Conservation (phyloP, 768 basidiomycete species). For the Crucibulum laeve region DNA sequence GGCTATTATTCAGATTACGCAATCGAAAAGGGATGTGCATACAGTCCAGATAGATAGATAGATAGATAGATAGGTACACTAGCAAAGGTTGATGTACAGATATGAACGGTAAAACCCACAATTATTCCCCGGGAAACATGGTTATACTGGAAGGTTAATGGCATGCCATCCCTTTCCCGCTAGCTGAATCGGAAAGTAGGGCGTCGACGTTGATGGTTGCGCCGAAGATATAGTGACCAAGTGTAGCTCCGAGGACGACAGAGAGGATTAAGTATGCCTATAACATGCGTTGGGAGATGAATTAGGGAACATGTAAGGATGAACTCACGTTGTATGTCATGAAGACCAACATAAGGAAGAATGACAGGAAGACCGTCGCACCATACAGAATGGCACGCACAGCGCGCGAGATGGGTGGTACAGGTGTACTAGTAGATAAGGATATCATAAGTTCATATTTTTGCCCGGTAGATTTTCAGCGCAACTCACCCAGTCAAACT, state of each 20-base stretch:
- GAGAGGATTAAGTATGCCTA: conserved; percentile 86
- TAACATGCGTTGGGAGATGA: conserved; percentile 2
- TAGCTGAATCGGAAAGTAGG: conserved; percentile 35
- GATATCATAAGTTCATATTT: not conserved
- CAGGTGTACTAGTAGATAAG: conserved; percentile 33
- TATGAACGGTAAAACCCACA: not conserved
- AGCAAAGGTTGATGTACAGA: not conserved
- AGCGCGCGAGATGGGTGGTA: conserved; percentile 47
- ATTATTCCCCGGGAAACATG: not conserved
- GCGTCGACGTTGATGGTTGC: conserved; percentile 59
- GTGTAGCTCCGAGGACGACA: conserved; percentile 74
- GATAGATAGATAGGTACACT: not conserved
- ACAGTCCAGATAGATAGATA: too few species aligned
- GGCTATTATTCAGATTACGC: too few species aligned
- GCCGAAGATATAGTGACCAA: conserved; percentile 81
- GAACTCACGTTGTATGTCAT: conserved; percentile 91
- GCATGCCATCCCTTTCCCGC: conserved; percentile 74
- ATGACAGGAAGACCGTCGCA: conserved; percentile 70
- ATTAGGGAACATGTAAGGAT: not conserved
- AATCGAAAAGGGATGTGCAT: too few species aligned
- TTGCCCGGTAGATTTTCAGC: not conserved
- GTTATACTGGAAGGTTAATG: conserved; percentile 40
- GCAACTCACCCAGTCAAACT: conserved; percentile 37
- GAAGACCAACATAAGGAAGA: conserved; percentile 93
- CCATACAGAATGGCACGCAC: conserved; percentile 71